A percentile compares a stretch with the other conserved stretches of the same genome.
These are phyloP conservation scores for Akanthomyces muscarius DNA, from an alignment of 2,329 filamentous ascomycete species.

Conservation along the genomic window DNA sequence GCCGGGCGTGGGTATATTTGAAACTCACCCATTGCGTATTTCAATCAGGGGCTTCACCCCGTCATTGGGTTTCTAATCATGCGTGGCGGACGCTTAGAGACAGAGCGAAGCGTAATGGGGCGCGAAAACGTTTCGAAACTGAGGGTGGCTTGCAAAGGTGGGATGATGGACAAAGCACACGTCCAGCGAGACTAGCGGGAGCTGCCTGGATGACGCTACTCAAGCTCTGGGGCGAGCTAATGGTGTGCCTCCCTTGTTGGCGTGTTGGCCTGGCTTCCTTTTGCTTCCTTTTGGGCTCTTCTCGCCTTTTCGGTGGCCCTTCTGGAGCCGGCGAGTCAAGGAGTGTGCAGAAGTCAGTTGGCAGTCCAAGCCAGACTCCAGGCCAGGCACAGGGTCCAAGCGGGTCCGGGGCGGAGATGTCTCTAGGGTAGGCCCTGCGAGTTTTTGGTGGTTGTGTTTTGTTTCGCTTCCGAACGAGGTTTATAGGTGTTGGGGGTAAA, in stretches of 20 bases:
- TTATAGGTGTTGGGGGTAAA: too few relatives aligned
- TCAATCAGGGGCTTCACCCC: conserved; percentile 15
- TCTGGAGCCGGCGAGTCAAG: neutral
- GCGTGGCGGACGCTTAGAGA: conserved; percentile 13
- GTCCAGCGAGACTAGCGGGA: neutral
- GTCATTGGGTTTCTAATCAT: conserved; percentile 14
- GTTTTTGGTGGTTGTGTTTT: neutral
- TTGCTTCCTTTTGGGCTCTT: neutral
- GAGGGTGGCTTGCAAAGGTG: conserved; percentile 8
- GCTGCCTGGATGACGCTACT: conserved; percentile 10
- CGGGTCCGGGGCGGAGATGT: neutral
- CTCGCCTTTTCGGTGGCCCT: neutral
- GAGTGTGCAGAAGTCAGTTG: neutral
- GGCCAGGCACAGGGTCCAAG: neutral
- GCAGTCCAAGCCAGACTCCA: neutral
- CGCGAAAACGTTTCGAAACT: conserved; percentile 4
- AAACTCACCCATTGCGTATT: conserved; percentile 16
- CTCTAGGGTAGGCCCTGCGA: conserved; percentile 5
- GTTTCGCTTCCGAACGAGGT: neutral
- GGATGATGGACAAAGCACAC: conserved; percentile 2
- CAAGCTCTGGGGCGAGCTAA: conserved; percentile 7
- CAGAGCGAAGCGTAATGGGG: neutral
- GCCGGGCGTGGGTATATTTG: neutral
- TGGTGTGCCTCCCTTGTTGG: neutral
- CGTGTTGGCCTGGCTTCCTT: neutral